These are phyloP conservation scores for Hura crepitans DNA, from an alignment of 441 rosid species.

Conservation along the genomic window DNA sequence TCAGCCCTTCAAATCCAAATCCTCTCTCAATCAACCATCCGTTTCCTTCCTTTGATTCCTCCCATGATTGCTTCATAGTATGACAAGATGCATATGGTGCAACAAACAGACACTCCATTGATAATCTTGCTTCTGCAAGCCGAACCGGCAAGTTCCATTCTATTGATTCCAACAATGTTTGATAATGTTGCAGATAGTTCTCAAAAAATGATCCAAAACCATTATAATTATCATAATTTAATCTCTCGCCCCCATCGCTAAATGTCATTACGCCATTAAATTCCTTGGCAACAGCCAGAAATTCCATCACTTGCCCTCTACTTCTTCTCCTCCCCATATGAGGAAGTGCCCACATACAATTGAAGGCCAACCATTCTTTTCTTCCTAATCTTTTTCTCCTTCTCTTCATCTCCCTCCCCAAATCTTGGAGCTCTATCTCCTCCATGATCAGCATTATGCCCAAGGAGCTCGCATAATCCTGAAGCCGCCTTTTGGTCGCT, in stretches of 20 bases:
- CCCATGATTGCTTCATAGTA: conserved; percentile 37
- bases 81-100: conserved; percentile 27
- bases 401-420: conserved; percentile 18
- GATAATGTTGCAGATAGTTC: conserved; percentile 30
- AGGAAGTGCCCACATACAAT: conserved; percentile 36
- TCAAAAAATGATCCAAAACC: conserved; percentile 37
- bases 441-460: conserved; percentile 25
- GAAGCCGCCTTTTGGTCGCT: conserved; percentile 30
- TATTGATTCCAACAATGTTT: conserved; percentile 37
- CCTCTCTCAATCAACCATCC: conserved; percentile 13
- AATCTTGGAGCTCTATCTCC: conserved; percentile 23
- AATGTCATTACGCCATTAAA: conserved; percentile 33
- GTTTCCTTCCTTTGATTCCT: conserved; percentile 25
- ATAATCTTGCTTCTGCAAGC: conserved; percentile 38
- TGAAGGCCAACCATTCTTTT: conserved; percentile 33
- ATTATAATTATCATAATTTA: neutral
- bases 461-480: conserved; percentile 16
- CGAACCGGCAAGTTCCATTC: conserved; percentile 28
- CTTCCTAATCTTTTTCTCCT: conserved; percentile 6
- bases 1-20: conserved; percentile 24
- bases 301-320: conserved; percentile 25
- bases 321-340: conserved; percentile 34
- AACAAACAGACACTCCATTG: conserved; percentile 43
- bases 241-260: conserved; percentile 32
- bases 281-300: conserved; percentile 23